Evolutionary conservation across 2,329 filamentous ascomycete species (phyloP).

Genomic region (Helotiales sp.): DNA sequence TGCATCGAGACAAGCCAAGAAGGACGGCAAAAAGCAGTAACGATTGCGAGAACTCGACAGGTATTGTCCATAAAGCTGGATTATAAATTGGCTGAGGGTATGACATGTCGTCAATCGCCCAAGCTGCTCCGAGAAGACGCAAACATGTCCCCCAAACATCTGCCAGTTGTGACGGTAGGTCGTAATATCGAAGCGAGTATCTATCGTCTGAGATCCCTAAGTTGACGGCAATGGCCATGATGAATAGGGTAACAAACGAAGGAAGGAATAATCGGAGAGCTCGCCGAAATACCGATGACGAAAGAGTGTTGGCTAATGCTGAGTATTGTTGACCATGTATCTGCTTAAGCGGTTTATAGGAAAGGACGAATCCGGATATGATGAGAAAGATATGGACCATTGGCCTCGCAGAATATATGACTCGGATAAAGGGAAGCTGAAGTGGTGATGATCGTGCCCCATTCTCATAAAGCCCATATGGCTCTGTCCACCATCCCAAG

Average conservation of each 20-base stretch:
- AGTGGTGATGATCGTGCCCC: slow-evolving; percentile 40
- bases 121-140: slow-evolving; percentile 29
- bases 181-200: slow-evolving; percentile 39
- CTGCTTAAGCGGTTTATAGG: slow-evolving; percentile 44
- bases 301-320: slow-evolving; percentile 41
- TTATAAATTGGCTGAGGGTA: slow-evolving; percentile 28
- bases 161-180: slow-evolving; percentile 41
- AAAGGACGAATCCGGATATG: slow-evolving; percentile 50
- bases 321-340: slow-evolving; percentile 41
- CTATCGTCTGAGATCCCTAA: slow-evolving; percentile 47
- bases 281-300: slow-evolving; percentile 48
- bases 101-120: slow-evolving; percentile 23
- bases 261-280: slow-evolving; percentile 48
- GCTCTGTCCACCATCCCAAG: slow-evolving; percentile 39
- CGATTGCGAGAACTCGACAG: slow-evolving; percentile 34
- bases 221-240: slow-evolving; percentile 45
- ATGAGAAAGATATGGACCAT: slow-evolving; percentile 55
- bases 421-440: slow-evolving; percentile 46
- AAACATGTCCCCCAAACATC: slow-evolving; percentile 43
- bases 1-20: slow-evolving; percentile 29
- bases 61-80: slow-evolving; percentile 35
- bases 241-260: slow-evolving; percentile 43
- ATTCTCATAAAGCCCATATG: slow-evolving; percentile 34
- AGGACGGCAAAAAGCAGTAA: slow-evolving; percentile 32
- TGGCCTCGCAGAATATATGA: slow-evolving; percentile 45